Base-by-base conservation (phyloP, 768 basidiomycete genomes). In the Leccinum olivaceopallidum region DNA sequence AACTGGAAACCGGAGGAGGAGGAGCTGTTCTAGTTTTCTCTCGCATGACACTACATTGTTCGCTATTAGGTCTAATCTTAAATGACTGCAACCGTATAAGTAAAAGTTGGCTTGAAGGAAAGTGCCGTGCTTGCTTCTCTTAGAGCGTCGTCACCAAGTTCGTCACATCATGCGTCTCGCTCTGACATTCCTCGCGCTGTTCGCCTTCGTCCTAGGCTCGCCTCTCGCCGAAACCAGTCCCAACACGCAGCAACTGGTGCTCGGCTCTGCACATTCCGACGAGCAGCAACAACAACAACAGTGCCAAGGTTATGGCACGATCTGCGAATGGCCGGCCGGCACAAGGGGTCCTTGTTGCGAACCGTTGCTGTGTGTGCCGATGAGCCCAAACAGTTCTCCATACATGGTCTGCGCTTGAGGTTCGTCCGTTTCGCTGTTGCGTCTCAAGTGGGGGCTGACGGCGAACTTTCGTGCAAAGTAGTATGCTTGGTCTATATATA, bases 1-100 rank as follows among this genome's bases (percentile, higher is more conserved):
- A 90, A 91, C 68, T 93, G 88, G 85, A 90, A 85, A 72, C 82
- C 85, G 5, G 88, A 90, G 73, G 92, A 94, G 57, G 90, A 92
- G 65, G 89, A 92, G 60, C 64, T 86, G 66, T 84, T 85, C 68
- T 88, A 71, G 76, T 24, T 28, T 53, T 4, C 7, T 49, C 4
- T 26, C 24, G 12, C 24, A 26, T 22, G 2, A 24, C 34, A 48
- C 13, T 48, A 24, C 47, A 48, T 2, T 49, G 22, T 24, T 50
- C 26, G 12, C 26, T 50, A 26, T 24, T 26, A 22, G 20, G 13
- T 20, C 13, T 13, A 6, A 22, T 49, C 9, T 22, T 49, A 6
- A 36, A 12, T 36, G 34, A 34, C 34, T 13, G 12, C 9, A 36
- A 36, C 34, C 34, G 34, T 60, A 63, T 20, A 62, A 53, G 28